Percentiles rank a stretch among this genome's conserved stretches.
Evolutionary conservation across 2,329 filamentous ascomycete genomes (phyloP).

Genomic region (Colletotrichum sp.): DNA sequence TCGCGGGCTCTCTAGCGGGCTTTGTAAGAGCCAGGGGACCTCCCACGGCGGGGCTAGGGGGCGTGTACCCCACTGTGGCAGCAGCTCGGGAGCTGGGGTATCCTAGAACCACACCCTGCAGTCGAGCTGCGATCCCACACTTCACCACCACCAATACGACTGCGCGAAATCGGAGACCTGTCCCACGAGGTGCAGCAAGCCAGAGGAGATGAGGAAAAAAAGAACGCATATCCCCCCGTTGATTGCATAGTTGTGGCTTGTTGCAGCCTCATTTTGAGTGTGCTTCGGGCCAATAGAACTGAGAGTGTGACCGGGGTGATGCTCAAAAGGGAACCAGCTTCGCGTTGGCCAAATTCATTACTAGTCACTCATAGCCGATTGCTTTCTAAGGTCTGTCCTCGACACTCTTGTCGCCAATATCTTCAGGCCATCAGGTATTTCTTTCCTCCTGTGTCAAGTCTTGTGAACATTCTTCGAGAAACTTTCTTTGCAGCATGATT

Average conservation of each 20-base stretch:
- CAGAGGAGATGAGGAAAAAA: neutral
- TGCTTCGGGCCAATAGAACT: neutral
- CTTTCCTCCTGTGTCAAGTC: neutral
- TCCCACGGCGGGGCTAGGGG: neutral
- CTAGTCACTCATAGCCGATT: neutral
- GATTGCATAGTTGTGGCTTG: neutral
- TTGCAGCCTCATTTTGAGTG: too few species aligned
- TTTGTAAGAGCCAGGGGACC: neutral
- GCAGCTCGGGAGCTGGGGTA: neutral
- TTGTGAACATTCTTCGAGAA: fast-evolving
- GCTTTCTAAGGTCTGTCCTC: neutral
- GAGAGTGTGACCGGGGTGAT: neutral
- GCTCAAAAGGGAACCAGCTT: neutral
- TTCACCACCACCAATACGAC: neutral
- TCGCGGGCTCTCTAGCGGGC: neutral
- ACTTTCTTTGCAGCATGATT: neutral
- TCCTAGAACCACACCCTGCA: conserved; percentile 6
- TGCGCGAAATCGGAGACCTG: conserved; percentile 2
- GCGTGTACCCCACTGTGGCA: neutral
- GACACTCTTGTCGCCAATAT: neutral
- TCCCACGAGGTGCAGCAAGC: neutral
- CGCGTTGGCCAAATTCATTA: neutral
- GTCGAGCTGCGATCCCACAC: neutral
- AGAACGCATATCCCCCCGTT: neutral
- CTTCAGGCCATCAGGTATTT: neutral